Evolutionary conservation across 768 basidiomycete species (phyloP), one percentile per base, ranked within the genome.

Genomic region (Trametes elegans): DNA sequence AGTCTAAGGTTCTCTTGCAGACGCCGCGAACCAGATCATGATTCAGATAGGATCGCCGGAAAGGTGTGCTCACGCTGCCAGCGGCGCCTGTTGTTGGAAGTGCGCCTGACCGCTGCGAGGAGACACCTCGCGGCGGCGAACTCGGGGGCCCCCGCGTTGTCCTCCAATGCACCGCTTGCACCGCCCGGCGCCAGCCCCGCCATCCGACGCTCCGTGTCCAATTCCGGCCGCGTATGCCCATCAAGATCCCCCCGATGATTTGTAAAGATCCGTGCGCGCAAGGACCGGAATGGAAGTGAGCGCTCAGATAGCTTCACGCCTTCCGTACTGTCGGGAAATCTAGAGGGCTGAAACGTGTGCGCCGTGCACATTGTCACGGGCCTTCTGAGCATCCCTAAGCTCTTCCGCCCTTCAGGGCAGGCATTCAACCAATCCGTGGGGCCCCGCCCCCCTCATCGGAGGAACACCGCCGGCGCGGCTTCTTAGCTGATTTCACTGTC

Each of bases 11-110:
- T 41, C 46, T 34, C 31, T 26, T 32, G 19, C 31, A 47, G 53
- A 42, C 45, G 40, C 53, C 43, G 19, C 36, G 24, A 27, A 23
- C 46, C 34, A 57, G 49, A 57, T 57, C 55, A 50, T 57, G 48
- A 57, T 50, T 44, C 49, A 57, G 55, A 57, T 57, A 50, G 42
- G 55, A 57, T 57, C 49, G 55, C 35, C 42, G n/a, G 34, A 19
- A 35, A 19, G 41, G 51, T 43, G 51, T 35, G 42, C 27, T 44
- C 38, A 23, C 32, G 41, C 42, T 45, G 42, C 51, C 51, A 43
- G 26, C 51, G 51, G 51, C 51, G 42, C 42, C 28, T 36, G n/a
- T 19, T 29, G 8, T 9, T n/a, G 19, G 14, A 16, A 9, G 5
- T 26, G 40, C 28, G 23, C 32, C 23, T 7, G 39, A 23, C 50